Conservation (phyloP, 345 rosid genomes). For the Leavenworthia alabamica region DNA sequence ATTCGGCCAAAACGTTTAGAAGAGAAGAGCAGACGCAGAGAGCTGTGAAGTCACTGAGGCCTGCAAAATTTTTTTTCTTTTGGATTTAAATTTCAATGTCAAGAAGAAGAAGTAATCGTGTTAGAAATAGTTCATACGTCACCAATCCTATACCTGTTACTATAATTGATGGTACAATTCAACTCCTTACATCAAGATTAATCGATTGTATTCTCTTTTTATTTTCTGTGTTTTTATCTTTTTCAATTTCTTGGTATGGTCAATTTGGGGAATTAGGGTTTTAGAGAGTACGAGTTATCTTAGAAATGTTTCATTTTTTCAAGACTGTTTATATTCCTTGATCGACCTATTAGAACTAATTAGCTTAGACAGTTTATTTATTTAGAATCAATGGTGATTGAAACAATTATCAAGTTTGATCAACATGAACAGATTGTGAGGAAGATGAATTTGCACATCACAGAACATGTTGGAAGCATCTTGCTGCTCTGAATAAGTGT, state of each 20-base stretch:
- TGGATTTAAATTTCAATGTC: slow-evolving; percentile 19
- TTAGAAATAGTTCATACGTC: background rate
- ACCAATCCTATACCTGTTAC: slow-evolving; percentile 10
- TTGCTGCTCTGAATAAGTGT: slow-evolving; percentile 22
- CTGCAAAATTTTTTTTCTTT: background rate
- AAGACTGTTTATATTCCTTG: background rate
- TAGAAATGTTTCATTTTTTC: background rate
- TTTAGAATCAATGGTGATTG: background rate
- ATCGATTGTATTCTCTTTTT: background rate
- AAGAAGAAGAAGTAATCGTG: slow-evolving; percentile 33
- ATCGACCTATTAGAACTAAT: background rate
- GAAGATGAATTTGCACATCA: slow-evolving; percentile 37
- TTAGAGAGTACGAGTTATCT: background rate
- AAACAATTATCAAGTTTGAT: background rate
- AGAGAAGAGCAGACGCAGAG: background rate
- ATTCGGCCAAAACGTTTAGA: background rate
- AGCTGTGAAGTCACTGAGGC: background rate
- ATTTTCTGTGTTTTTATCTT: too few relatives aligned
- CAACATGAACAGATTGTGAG: background rate
- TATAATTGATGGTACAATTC: slow-evolving; percentile 16
- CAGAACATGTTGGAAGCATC: slow-evolving; percentile 67
- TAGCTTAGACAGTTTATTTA: background rate
- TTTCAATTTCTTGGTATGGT: background rate
- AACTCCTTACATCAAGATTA: background rate
- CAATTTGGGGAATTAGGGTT: slow-evolving; percentile 25